These are phyloP conservation scores for Cladosporium sp. DNA, from an alignment of 2,329 filamentous ascomycete genomes.

Conservation along the genomic window DNA sequence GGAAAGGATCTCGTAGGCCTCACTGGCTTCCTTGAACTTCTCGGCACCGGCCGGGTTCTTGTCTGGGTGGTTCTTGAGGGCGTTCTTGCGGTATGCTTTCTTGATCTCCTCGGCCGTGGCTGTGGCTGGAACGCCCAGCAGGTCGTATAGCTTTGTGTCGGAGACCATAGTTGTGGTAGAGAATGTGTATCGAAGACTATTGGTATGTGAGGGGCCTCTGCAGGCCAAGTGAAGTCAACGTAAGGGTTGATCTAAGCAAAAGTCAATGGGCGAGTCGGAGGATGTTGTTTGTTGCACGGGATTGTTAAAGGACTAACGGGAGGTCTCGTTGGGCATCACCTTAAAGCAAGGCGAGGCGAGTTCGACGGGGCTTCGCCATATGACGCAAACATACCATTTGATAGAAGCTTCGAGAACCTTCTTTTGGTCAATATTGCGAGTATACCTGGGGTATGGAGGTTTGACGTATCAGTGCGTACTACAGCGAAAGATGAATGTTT, in stretches of 20 bases:
- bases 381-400: constrained; percentile 9
- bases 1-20: constrained; percentile 96
- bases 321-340: constrained; percentile 6
- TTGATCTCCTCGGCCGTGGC: constrained; percentile 94
- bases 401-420: constrained; percentile 15
- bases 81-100: constrained; percentile 88
- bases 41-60: constrained; percentile 89
- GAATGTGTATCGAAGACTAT: not conserved
- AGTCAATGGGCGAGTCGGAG: constrained; percentile 12
- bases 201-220: not conserved
- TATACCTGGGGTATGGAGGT: not conserved
- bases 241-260: not conserved
- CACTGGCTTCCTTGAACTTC: constrained; percentile 97
- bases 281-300: constrained; percentile 14
- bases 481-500: not conserved
- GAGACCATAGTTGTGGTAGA: constrained; percentile 67
- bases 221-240: not conserved
- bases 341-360: constrained; percentile 16
- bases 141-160: constrained; percentile 94
- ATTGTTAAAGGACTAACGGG: not conserved
- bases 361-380: constrained; percentile 6
- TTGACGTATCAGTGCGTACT: not conserved
- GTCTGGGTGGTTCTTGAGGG: constrained; percentile 83
- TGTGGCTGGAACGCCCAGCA: constrained; percentile 73
- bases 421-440: not conserved